Evolutionary conservation across 306 rosid genomes (phyloP), one percentile per base, ranked within the genome.

Genomic region (Comarum palustre): DNA sequence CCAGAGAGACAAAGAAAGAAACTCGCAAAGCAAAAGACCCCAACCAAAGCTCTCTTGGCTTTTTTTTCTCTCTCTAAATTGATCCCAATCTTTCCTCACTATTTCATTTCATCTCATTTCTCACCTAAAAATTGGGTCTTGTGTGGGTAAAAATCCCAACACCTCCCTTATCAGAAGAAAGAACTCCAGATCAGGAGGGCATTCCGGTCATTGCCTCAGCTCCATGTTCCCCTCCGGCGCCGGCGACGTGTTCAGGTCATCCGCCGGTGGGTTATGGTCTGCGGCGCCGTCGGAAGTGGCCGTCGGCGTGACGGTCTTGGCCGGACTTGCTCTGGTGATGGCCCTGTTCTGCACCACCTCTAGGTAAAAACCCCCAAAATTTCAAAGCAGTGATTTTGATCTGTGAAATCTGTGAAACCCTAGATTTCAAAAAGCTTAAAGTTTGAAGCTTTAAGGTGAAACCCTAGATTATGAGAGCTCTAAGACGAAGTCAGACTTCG

Each of bases 401-500:
- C 51, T 46, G 51, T 58, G 47, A 75, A 75, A 46, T 46, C 51
- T 46, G 51, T 58, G 47, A 75, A 75, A 81, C 75, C 77, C 76
- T 61, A 43, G 74, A 46, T 8, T 59, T 46, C 36, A 25, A 48
- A 25, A 48, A 79, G 63, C 47, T 72, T 34, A 34, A 34, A 32
- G 5, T 34, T 38, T 38, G 6, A 41, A 41, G 45, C 45, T 69
- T 74, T 57, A 4, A 14, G 51, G 6, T 4, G 54, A 75, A 74
- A 81, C 75, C 77, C 73, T 61, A 43, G 75, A 58, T 94, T 88
- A 95, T 90, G 99, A 91, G 89, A 90, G 90, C 97, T 71, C 93
- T 92, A 68, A 86, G 87, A 82, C 92, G 96, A 88, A 84, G 93
- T 83, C 87, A 80, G 73, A 89, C 90, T 92, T 87, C 97, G 70